A percentile compares a stretch with the other conserved stretches of the same genome.
These are phyloP conservation scores for Corylus heterophylla DNA, from an alignment of 306 rosid species.

Conservation along the genomic window DNA sequence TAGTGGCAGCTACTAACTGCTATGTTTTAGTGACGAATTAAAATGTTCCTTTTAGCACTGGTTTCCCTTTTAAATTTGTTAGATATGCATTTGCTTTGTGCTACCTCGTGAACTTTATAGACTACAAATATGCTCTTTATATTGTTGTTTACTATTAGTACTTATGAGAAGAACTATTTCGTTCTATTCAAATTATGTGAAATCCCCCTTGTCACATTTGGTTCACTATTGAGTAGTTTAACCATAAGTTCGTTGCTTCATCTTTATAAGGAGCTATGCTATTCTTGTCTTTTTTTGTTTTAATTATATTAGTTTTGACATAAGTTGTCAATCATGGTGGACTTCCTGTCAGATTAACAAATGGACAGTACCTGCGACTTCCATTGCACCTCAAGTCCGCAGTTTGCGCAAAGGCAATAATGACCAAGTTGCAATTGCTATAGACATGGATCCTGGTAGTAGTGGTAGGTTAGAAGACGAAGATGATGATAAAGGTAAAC, in stretches of 20 bases:
- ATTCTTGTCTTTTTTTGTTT: background rate
- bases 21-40: background rate
- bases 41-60: background rate
- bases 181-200: background rate
- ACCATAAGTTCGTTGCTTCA: background rate
- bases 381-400: conserved; percentile 85
- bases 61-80: background rate
- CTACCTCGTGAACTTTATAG: background rate
- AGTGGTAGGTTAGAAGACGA: conserved; percentile 75
- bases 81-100: background rate
- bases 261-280: background rate
- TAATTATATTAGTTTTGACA: conserved; percentile 4
- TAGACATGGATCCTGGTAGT: conserved; percentile 77
- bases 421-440: conserved; percentile 90
- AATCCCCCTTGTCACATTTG: background rate
- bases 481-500: conserved; percentile 92
- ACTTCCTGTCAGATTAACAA: conserved; percentile 53
- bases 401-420: conserved; percentile 90
- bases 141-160: background rate
- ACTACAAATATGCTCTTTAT: background rate
- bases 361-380: conserved; percentile 63
- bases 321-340: conserved; percentile 20
- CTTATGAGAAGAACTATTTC: background rate
- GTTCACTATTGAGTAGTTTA: background rate
- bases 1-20: background rate